These are phyloP conservation scores for Cadophora sp. DNA, from an alignment of 2,329 filamentous ascomycete species.

Conservation along the genomic window DNA sequence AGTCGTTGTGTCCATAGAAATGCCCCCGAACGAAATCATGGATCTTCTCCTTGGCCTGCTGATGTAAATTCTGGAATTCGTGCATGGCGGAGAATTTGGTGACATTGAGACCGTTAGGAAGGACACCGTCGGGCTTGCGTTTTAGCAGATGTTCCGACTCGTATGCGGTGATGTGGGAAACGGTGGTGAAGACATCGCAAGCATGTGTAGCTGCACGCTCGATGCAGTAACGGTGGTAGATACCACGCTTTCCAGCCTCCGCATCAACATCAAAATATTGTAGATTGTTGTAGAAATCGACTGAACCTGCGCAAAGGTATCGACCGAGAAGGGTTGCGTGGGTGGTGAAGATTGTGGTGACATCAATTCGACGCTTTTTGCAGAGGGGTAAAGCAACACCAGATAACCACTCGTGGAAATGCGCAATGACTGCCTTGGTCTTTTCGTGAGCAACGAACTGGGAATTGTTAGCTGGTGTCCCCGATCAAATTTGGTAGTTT, in stretches of 20 bases:
- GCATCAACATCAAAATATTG: constrained; percentile 96
- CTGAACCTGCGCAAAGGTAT: constrained; percentile 95
- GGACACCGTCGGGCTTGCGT: constrained; percentile 94
- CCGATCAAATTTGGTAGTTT: constrained; percentile 36
- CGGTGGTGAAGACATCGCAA: constrained; percentile 96
- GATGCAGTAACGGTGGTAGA: constrained; percentile 98
- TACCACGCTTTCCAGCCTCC: constrained; percentile 96
- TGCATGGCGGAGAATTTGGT: constrained; percentile 98
- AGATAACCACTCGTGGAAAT: constrained; percentile 98
- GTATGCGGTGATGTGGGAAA: constrained; percentile 98
- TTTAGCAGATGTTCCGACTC: constrained; percentile 97
- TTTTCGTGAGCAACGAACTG: constrained; percentile 95
- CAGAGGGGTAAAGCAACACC: constrained; percentile 90
- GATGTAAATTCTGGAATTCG: constrained; percentile 98
- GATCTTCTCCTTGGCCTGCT: constrained; percentile 96
- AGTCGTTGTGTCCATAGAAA: constrained; percentile 98
- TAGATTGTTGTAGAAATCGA: constrained; percentile 99
- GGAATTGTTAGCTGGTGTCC: constrained; percentile 26
- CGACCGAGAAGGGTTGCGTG: constrained; percentile 94
- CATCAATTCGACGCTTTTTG: constrained; percentile 93
- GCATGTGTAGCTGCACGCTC: constrained; percentile 92
- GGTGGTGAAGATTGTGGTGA: constrained; percentile 98
- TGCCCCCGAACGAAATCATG: constrained; percentile 97
- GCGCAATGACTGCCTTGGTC: constrained; percentile 89
- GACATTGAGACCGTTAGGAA: constrained; percentile 96